phyloP scores from a whole-genome alignment of 805 yeast genomes.

The Danielozyma ontarioensis region DNA sequence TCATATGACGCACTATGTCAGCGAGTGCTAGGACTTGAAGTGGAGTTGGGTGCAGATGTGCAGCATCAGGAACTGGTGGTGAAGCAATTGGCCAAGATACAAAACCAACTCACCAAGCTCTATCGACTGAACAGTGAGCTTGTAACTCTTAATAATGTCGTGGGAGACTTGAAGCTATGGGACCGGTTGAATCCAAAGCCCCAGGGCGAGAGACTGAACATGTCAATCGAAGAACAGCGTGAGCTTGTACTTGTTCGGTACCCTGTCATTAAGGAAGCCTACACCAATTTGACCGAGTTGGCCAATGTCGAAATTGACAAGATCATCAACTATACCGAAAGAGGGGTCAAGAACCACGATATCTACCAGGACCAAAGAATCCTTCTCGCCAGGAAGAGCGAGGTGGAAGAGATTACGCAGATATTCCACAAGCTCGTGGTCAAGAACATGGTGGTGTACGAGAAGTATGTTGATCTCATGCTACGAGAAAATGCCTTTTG shows the following conservation, averaged over 20 bases:
- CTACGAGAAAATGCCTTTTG: constrained; percentile 22
- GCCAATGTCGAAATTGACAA: constrained; percentile 16
- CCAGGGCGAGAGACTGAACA: constrained; percentile 1
- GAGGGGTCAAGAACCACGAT: constrained; percentile 11
- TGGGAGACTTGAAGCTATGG: constrained; percentile 16
- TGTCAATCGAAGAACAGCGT: constrained; percentile 9
- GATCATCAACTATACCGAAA: constrained; percentile 12
- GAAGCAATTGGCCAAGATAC: constrained; percentile 11
- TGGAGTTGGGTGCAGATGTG: too few species aligned
- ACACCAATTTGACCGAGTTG: constrained; percentile 15
- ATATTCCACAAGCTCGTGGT: constrained; percentile 17
- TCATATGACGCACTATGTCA: too few species aligned
- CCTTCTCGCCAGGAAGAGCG: constrained; percentile 4
- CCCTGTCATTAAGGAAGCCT: constrained; percentile 16
- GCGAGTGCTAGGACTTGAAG: too few species aligned
- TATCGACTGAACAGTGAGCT: constrained; percentile 14
- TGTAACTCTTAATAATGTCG: constrained; percentile 11
- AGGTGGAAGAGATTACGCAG: constrained; percentile 10
- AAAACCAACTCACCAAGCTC: constrained; percentile 7
- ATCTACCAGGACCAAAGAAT: constrained; percentile 6
- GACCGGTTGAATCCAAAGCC: constrained; percentile 3
- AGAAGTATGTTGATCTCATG: constrained; percentile 18
- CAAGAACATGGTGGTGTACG: constrained; percentile 26
- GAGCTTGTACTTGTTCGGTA: constrained; percentile 17
- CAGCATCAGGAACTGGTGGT: too few species aligned